phyloP scores from a whole-genome alignment of 805 yeast genomes.

The Starmerella powellii region DNA sequence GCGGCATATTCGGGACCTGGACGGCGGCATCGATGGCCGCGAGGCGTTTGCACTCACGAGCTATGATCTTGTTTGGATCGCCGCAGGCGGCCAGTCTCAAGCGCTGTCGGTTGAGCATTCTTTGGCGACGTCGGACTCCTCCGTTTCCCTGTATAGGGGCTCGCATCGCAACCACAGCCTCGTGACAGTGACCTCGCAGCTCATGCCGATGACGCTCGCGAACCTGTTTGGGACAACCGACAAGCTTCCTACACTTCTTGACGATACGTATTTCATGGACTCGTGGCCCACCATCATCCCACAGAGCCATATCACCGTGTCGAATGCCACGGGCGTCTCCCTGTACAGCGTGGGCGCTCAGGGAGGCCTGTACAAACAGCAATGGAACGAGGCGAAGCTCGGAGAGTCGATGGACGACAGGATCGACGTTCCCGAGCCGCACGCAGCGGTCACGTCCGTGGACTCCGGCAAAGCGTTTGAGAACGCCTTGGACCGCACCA shows the following conservation, averaged over 20 bases:
- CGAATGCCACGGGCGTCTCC: conserved; percentile 1
- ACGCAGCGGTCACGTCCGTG: no score
- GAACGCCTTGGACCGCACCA: background rate
- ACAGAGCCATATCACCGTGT: conserved; percentile 17
- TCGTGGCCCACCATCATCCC: conserved; percentile 21
- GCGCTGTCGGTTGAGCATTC: conserved; percentile 64
- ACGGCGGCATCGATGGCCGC: conserved; percentile 18
- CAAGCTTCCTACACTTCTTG: conserved; percentile 30
- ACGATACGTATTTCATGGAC: conserved; percentile 17
- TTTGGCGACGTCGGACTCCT: conserved; percentile 42
- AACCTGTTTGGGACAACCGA: conserved; percentile 30
- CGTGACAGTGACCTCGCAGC: conserved; percentile 27
- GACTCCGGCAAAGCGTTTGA: no score
- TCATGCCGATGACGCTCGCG: conserved; percentile 28
- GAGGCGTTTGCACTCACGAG: conserved; percentile 50
- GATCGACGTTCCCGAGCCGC: conserved; percentile 9
- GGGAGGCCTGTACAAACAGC: conserved; percentile 22
- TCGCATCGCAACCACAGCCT: conserved; percentile 17
- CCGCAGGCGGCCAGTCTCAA: conserved; percentile 30
- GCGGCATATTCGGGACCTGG: conserved; percentile 17
- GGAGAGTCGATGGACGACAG: background rate
- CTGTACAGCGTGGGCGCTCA: conserved; percentile 14
- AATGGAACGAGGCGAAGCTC: background rate
- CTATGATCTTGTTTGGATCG: conserved; percentile 48
- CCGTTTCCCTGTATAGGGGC: conserved; percentile 34